phyloP scores from a whole-genome alignment of 179 eudicot genomes.

The Gypsophila paniculata region DNA sequence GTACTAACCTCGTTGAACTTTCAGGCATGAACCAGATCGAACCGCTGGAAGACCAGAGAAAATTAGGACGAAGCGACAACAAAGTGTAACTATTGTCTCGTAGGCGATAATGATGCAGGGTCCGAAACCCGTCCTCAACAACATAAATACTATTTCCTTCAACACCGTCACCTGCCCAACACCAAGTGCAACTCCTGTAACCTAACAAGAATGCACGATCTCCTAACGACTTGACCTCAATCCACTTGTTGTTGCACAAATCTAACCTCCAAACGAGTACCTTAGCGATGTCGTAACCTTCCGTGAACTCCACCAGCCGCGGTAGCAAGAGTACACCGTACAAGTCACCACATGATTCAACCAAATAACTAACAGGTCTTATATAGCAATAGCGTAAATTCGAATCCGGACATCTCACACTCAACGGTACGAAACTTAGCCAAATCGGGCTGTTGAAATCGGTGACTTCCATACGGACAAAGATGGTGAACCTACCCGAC shows the following conservation, averaged over 20 bases:
- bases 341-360: neutral
- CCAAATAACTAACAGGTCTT: neutral
- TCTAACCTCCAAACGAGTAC: neutral
- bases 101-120: neutral
- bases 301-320: neutral
- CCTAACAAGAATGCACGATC: conserved; percentile 5
- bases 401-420: no score
- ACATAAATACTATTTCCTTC: neutral
- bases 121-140: neutral
- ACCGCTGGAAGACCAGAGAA: no score
- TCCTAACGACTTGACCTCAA: neutral
- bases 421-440: no score
- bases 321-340: neutral
- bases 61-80: neutral
- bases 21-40: no score
- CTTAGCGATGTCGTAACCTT: neutral
- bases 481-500: no score
- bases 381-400: no score
- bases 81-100: neutral
- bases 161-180: neutral
- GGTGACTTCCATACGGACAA: no score
- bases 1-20: no score
- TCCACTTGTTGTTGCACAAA: neutral
- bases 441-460: no score
- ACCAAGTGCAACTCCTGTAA: neutral